Base-by-base conservation (phyloP, 768 basidiomycete species). In the Leccinum sublutescens region DNA sequence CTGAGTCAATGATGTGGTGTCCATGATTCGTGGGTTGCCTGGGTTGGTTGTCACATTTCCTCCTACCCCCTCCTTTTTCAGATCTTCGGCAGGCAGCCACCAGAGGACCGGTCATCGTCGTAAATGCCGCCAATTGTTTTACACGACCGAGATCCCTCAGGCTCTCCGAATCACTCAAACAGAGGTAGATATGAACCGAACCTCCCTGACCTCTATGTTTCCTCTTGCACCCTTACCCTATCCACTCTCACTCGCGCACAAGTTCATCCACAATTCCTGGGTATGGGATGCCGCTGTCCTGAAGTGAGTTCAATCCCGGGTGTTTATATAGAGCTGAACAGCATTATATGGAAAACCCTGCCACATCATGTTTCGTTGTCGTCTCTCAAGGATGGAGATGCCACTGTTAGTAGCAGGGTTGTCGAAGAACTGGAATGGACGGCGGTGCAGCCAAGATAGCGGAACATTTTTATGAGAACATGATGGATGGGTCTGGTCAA, bases 331-430 rank as follows among this genome's bases (percentile, higher is more conserved):
- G 4, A 45, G 19, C 10, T 45, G 17, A 9, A 45, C 11, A 45
- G 43, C 69, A 74, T 43, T 4, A 19, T 10, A 2, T 6, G 0
- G 40, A n/a, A 9, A 43, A 43, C 4, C n/a, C n/a, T 6, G 40
- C 40, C n/a, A 29, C 0, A 29, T 19, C n/a, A 4, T 14, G n/a
- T n/a, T 7, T 19, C n/a, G 17, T 43, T 43, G 40, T 8, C 4
- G 40, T 19, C 7, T 43, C 40, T 43, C 6, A 43, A n/a, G n/a
- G n/a, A 43, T 43, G 7, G 0, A 17, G 40, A 43, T 17, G 40
- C n/a, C 40, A 43, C 40, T 14, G 40, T 43, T 17, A 10, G 40
- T 29, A 29, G 29, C 40, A 43, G 40, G 40, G 40, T 43, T 43
- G n/a, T 43, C n/a, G 40, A 43, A 43, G 40, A 43, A 43, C 9